Conservation (phyloP, 306 rosid species). For the Ormosia semicastrata region DNA sequence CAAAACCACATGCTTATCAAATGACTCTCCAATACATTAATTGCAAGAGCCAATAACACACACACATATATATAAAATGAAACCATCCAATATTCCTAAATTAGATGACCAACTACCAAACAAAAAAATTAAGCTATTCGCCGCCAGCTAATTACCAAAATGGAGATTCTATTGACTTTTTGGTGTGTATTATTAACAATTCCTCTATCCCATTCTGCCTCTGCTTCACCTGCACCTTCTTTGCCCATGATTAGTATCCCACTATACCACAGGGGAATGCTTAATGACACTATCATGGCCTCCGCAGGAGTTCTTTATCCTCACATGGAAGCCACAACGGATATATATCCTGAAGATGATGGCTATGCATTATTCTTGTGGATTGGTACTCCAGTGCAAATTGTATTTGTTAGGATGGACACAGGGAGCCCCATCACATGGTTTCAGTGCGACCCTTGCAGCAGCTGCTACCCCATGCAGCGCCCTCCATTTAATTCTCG, state of each 20-base stretch:
- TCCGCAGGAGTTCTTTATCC: neutral
- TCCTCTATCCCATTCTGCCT: neutral
- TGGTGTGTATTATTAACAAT: neutral
- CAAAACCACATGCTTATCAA: neutral
- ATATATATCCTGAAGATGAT: constrained; percentile 18
- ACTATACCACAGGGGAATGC: constrained; percentile 17
- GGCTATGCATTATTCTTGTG: constrained; percentile 32
- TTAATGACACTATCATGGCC: neutral
- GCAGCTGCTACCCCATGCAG: constrained; percentile 26
- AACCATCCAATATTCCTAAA: neutral
- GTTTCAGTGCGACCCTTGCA: constrained; percentile 42
- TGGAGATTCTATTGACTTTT: constrained; percentile 1
- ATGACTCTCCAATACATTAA: neutral
- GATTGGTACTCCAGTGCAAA: constrained; percentile 40
- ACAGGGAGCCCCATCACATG: constrained; percentile 34
- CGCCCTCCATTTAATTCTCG: constrained; percentile 26
- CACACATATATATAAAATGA: neutral
- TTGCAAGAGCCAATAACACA: neutral
- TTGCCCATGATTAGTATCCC: constrained; percentile 26
- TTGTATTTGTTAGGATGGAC: constrained; percentile 27
- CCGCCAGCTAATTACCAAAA: neutral
- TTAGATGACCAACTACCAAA: neutral
- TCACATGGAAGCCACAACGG: neutral
- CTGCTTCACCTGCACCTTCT: neutral
- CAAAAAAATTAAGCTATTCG: neutral